Conservation (phyloP, 2,329 filamentous ascomycete species). For the Xylariaceae sp. region DNA sequence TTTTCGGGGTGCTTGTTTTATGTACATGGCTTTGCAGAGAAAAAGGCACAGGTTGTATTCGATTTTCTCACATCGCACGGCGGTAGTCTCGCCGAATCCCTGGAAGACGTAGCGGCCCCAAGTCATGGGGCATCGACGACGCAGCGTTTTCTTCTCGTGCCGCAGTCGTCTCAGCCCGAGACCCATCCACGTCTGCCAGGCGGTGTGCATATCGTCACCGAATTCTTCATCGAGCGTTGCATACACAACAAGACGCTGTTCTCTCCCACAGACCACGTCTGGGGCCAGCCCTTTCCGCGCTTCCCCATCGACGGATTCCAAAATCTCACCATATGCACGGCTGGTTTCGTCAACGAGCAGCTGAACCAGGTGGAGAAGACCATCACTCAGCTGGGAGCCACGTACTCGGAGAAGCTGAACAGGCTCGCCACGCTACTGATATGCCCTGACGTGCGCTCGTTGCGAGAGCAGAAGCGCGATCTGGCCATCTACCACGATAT, state of each 20-base stretch:
- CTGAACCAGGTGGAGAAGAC: conserved; percentile 77
- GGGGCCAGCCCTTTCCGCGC: conserved; percentile 69
- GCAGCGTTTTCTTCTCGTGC: conserved; percentile 49
- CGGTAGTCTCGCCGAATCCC: conserved; percentile 38
- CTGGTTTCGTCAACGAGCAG: conserved; percentile 78
- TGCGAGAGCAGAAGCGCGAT: conserved; percentile 70
- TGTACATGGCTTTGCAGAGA: conserved; percentile 52
- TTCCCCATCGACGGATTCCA: conserved; percentile 67
- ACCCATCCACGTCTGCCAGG: conserved; percentile 38
- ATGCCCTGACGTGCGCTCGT: conserved; percentile 53
- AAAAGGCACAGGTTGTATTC: conserved; percentile 44
- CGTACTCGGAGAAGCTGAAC: conserved; percentile 73
- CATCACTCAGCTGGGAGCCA: conserved; percentile 70
- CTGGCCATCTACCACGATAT: conserved; percentile 71
- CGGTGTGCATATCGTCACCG: conserved; percentile 59
- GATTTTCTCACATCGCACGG: conserved; percentile 45
- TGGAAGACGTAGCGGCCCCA: conserved; percentile 36
- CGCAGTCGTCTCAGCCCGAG: conserved; percentile 44
- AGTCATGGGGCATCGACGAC: conserved; percentile 23
- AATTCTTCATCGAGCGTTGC: conserved; percentile 91
- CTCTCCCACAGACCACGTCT: conserved; percentile 61
- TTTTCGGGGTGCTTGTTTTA: conserved; percentile 55
- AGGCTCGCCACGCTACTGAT: conserved; percentile 69
- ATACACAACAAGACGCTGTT: conserved; percentile 69
- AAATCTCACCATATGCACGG: conserved; percentile 68